Base-by-base conservation (phyloP, 2,329 filamentous ascomycete species). In the Pyrenochaeta sp. region DNA sequence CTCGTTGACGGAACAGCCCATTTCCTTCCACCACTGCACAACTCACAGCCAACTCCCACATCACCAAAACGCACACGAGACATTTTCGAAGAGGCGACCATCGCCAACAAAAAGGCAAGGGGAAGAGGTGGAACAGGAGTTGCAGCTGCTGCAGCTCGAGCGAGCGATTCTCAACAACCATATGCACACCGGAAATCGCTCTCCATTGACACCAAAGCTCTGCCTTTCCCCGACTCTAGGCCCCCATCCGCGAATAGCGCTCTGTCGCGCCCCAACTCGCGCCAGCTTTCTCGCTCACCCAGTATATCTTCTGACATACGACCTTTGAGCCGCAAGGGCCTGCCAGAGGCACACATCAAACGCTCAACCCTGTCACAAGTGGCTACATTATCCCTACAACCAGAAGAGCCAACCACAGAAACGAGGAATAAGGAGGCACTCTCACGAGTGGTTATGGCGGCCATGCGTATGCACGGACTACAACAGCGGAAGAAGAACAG, bases 391-490 rank as follows among this genome's bases (percentile, higher is more conserved):
- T 55, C 70, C 2, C 41, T 60, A 2, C 64, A 68, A 9, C 54
- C 69, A 1, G 70, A 72, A 43, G 73, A 75, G 21, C 68, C 71
- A 1, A 72, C 68, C 0, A 71, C 66, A 2, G 75, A 78, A 45
- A 68, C 68, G 2, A 61, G 72, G n/a, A 84, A 84, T 64, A 83
- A 82, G 54, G 79, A 81, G n/a, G 66, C 77, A 2, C 68, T 84
- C 3, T 79, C 79, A 0, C 74, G 78, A n/a, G 72, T 82, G 4
- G 78, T 83, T 20, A 81, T 83, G 78, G 78, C 81, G 5, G 81
- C 79, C 3, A 82, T 84, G 80, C 79, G 82, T 1, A 74, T 83
- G 54, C 76, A 82, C 55, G 82, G 82, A 1, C 55, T 82, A 7
- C 76, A 79, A 31, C 80, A 80, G 53, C 69, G 72, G 36, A 80